Conservation (phyloP, 768 basidiomycete species). For the Suillus alpinus region DNA sequence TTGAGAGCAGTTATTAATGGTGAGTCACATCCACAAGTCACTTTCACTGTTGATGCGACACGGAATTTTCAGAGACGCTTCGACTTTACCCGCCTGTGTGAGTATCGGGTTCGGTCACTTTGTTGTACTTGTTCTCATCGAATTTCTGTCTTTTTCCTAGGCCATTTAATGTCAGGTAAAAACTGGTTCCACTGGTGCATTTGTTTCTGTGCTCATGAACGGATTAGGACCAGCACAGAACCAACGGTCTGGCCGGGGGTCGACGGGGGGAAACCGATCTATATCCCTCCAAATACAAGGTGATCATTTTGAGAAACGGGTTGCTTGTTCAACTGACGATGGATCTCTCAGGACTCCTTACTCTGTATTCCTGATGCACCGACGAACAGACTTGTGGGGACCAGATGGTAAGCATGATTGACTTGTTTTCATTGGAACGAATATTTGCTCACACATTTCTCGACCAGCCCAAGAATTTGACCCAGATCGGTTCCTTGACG, state of each 20-base stretch:
- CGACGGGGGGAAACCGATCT: conserved; percentile 26
- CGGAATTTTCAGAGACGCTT: conserved; percentile 24
- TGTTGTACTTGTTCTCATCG: neutral
- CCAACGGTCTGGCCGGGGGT: conserved; percentile 21
- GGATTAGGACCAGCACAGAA: conserved; percentile 20
- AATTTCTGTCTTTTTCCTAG: conserved; percentile 5
- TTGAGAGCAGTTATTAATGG: conserved; percentile 37
- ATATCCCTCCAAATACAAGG: conserved; percentile 31
- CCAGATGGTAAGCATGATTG: conserved; percentile 47
- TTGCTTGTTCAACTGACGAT: neutral
- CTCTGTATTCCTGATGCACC: conserved; percentile 55
- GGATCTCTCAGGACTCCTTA: conserved; percentile 36
- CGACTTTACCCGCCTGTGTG: conserved; percentile 31
- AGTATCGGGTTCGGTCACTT: neutral
- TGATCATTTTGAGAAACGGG: conserved; percentile 9
- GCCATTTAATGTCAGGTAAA: conserved; percentile 25
- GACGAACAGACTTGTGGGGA: conserved; percentile 63
- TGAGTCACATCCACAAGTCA: conserved; percentile 6
- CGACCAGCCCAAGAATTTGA: conserved; percentile 54
- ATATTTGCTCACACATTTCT: neutral
- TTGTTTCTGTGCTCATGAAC: neutral
- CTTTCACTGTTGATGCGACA: neutral
- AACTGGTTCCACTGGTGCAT: too few species aligned
- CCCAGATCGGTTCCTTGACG: conserved; percentile 67
- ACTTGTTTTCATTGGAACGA: too few species aligned